Conservation (phyloP, 2,329 filamentous ascomycete genomes). For the Cladosporium phlei region DNA sequence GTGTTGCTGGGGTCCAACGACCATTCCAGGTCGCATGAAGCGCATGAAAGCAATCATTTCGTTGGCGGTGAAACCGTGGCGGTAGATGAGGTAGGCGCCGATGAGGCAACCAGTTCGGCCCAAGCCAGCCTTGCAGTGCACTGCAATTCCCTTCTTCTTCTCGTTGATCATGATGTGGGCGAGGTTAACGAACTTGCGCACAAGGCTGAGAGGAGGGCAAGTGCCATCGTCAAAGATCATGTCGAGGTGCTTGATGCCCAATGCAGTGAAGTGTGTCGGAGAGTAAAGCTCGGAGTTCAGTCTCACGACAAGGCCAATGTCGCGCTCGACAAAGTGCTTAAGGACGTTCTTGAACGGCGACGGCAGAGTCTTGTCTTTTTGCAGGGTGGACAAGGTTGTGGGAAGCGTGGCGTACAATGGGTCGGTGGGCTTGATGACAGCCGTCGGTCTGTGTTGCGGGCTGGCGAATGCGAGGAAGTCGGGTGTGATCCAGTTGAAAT, state of each 20-base stretch:
- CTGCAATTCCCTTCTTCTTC: constrained; percentile 87
- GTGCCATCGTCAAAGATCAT: constrained; percentile 99
- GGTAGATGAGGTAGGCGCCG: constrained; percentile 94
- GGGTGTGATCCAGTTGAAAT: constrained; percentile 99
- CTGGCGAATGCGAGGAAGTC: constrained; percentile 95
- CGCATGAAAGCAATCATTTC: constrained; percentile 84
- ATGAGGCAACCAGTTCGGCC: constrained; percentile 94
- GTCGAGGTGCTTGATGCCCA: constrained; percentile 92
- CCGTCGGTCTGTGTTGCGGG: constrained; percentile 74
- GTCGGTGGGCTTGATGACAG: constrained; percentile 66
- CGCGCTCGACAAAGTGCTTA: constrained; percentile 77
- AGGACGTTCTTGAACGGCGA: constrained; percentile 94
- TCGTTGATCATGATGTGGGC: constrained; percentile 91
- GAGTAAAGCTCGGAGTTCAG: constrained; percentile 95
- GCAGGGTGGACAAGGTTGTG: constrained; percentile 67
- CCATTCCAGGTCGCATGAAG: constrained; percentile 98
- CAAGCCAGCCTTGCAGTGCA: constrained; percentile 97
- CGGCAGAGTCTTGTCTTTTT: constrained; percentile 62
- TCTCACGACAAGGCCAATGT: constrained; percentile 89
- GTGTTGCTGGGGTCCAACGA: constrained; percentile 96
- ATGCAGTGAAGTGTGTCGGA: constrained; percentile 90
- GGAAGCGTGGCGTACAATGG: constrained; percentile 72
- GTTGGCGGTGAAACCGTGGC: constrained; percentile 94
- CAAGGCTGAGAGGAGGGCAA: constrained; percentile 81
- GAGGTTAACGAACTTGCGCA: constrained; percentile 89